phyloP scores from a whole-genome alignment of 139 green algal species.

The Volvox reticuliferus region DNA sequence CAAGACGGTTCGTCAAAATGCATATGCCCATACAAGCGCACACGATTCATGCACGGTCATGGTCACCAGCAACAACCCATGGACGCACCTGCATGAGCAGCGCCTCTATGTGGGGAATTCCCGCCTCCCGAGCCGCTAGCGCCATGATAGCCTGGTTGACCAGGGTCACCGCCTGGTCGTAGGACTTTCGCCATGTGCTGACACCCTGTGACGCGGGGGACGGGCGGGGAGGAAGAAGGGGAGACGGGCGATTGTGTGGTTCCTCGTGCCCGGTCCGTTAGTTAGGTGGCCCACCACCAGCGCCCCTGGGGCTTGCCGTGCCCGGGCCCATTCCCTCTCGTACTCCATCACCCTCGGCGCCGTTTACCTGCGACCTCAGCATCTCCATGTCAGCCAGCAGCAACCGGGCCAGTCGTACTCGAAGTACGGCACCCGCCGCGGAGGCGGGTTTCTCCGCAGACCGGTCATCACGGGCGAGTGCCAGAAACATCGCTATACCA shows the following conservation, averaged over 20 bases:
- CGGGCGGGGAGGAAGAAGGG: not conserved
- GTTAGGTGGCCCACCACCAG: no score
- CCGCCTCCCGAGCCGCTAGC: constrained; percentile 57
- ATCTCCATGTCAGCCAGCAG: constrained; percentile 42
- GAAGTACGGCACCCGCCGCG: constrained; percentile 52
- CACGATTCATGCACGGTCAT: no score
- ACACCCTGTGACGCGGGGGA: constrained; percentile 36
- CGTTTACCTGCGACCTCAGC: constrained; percentile 26
- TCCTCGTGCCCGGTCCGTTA: no score
- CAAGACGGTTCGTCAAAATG: no score
- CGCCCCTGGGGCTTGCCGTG: no score
- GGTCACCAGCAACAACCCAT: no score
- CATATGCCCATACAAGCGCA: no score
- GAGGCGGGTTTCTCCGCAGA: constrained; percentile 58
- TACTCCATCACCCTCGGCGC: no score
- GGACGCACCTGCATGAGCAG: constrained; percentile 52
- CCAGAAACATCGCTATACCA: constrained; percentile 61
- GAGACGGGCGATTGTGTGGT: not conserved
- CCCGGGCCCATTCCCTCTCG: no score
- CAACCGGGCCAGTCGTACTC: constrained; percentile 47
- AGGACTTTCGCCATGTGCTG: constrained; percentile 60
- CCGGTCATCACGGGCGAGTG: constrained; percentile 53
- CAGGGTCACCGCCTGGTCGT: constrained; percentile 58
- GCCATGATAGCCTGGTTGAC: constrained; percentile 57
- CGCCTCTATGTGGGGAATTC: constrained; percentile 60